Evolutionary conservation across 495 filamentous ascomycete species (phyloP).

Genomic region (Penicillium canescens): DNA sequence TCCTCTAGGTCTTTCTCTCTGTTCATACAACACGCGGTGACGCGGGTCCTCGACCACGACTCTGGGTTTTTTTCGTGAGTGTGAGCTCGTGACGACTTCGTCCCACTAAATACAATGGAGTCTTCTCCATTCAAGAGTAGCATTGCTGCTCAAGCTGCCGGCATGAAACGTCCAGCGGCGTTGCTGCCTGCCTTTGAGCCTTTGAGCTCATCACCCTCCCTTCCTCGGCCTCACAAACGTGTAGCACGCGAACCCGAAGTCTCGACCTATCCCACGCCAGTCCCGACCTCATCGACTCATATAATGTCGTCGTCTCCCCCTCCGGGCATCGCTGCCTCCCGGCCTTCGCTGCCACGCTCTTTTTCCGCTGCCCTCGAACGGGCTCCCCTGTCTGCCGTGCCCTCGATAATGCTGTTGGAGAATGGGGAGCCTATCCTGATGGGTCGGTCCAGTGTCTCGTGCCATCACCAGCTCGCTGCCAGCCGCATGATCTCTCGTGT

Average conservation of each 20-base stretch:
- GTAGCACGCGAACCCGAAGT: conserved; percentile 57
- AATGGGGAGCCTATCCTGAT: conserved; percentile 81
- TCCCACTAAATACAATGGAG: conserved; percentile 34
- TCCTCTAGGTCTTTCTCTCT: conserved; percentile 3
- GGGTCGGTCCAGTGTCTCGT: conserved; percentile 90
- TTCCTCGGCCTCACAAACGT: conserved; percentile 74
- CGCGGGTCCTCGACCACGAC: conserved; percentile 29
- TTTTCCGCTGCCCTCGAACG: conserved; percentile 80
- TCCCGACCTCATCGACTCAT: conserved; percentile 90
- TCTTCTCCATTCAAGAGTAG: conserved; percentile 43
- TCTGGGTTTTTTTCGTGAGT: conserved; percentile 13
- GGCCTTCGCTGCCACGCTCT: conserved; percentile 46
- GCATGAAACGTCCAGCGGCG: conserved; percentile 77
- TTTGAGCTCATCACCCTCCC: conserved; percentile 79
- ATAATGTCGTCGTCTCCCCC: conserved; percentile 88
- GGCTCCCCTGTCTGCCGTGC: conserved; percentile 77
- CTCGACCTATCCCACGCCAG: conserved; percentile 74
- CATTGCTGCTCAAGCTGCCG: conserved; percentile 47
- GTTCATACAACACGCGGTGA: conserved; percentile 20
- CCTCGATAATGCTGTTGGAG: conserved; percentile 75
- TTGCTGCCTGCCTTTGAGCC: conserved; percentile 94
- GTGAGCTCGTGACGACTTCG: conserved; percentile 14
- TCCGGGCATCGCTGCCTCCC: conserved; percentile 44
- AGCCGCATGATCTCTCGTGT: conserved; percentile 90
- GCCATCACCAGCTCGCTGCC: conserved; percentile 85